Evolutionary conservation across 345 rosid species (phyloP), one percentile per base, ranked within the genome.

Genomic region (Clarkia xantiana): DNA sequence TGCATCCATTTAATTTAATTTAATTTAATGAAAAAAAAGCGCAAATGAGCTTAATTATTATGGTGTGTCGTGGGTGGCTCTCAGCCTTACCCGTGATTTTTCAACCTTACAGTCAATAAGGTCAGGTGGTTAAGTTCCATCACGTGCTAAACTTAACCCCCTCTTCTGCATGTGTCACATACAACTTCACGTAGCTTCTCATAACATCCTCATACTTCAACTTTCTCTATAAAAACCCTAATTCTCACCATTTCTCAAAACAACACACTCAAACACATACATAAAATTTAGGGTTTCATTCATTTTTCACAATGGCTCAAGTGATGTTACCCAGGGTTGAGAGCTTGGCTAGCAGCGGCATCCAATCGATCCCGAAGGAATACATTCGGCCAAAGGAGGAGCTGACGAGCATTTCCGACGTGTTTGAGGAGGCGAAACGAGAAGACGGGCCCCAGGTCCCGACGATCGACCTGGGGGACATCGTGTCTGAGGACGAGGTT

Each of bases 391-490:
- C 86, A 0, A 19, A 78, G 44, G 90, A 84, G 61, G 96, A 91
- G 74, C 81, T 91, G 1, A 60, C 59, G 10, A 75, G 77, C 76
- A 75, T 86, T n/a, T 64, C 74, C 4, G 47, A 91, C 40, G 64
- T 91, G 8, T 91, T 91, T n/a, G 80, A 72, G 45, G 95, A 86
- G 53, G 98, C 70, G 76, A 71, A 75, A 70, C 81, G 61, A 34
- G 44, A 57, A 1, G 94, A 76, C 10, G 98, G 95, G n/a, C 90
- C 90, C 16, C 94, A 84, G 47, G 69, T 84, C 18, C 96, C 95
- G 1, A 84, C 84, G 40, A 72, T 91, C 20, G 95, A 91, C 52
- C 29, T 91, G 13, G 60, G 50, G 62, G 74, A 72, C 40, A 74
- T 91, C 6, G 77, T 76, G 40, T 78, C 87, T 0, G 78, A 75